These are phyloP conservation scores for Hymenochaete sp. DNA, from an alignment of 1,284 basidiomycete genomes.

Conservation along the genomic window DNA sequence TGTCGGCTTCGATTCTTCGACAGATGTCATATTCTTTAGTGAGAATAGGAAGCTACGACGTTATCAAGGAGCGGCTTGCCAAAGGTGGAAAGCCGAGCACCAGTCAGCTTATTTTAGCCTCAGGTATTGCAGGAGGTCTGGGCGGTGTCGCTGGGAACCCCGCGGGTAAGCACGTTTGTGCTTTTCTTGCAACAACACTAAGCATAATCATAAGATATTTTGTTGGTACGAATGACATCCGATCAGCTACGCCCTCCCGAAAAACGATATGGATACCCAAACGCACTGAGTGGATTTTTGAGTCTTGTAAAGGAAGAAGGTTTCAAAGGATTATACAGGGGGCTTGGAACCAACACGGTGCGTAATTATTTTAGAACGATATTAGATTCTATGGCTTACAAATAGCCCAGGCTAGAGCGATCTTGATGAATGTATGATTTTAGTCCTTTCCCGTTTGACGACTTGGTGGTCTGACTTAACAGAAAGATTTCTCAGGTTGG, in stretches of 20 bases:
- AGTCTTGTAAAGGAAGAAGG: constrained; percentile 67
- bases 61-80: constrained; percentile 49
- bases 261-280: constrained; percentile 68
- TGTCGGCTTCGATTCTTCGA: constrained; percentile 77
- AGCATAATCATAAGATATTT: constrained; percentile 39
- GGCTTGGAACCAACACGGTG: constrained; percentile 75
- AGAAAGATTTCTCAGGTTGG: constrained; percentile 83
- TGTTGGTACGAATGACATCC: constrained; percentile 85
- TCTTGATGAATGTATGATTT: constrained; percentile 78
- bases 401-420: constrained; percentile 48
- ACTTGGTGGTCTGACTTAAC: constrained; percentile 5
- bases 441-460: constrained; percentile 9
- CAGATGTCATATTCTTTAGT: constrained; percentile 92
- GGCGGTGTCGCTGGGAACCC: constrained; percentile 78
- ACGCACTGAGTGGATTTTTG: constrained; percentile 63
- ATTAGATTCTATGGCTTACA: not conserved
- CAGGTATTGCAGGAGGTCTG: constrained; percentile 66
- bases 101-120: constrained; percentile 49
- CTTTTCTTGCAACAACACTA: constrained; percentile 2
- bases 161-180: constrained; percentile 41
- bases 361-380: constrained; percentile 21
- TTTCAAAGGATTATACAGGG: constrained; percentile 58
- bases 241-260: constrained; percentile 69
- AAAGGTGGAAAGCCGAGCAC: constrained; percentile 34
- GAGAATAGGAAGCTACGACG: constrained; percentile 79